Percentiles rank a stretch among this genome's conserved stretches.
These are phyloP conservation scores for Candida frijolesensis DNA, from an alignment of 1,139 yeast genomes.

Conservation along the genomic window DNA sequence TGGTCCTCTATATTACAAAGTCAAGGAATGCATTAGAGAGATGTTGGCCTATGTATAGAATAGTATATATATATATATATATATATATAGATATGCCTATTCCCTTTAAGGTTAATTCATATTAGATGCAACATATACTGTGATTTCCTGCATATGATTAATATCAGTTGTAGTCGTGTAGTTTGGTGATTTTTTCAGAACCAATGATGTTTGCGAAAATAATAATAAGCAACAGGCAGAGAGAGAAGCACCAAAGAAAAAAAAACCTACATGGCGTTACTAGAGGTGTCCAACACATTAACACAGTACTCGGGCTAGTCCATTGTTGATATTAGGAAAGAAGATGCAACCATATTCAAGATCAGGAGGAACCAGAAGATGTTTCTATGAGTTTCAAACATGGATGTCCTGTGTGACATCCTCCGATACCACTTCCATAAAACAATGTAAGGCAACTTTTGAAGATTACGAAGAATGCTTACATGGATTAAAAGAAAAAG, in stretches of 20 bases:
- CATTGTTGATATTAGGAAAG: constrained; percentile 1
- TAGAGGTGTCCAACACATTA: neutral
- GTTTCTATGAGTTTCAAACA: constrained; percentile 52
- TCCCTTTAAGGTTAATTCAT: no score
- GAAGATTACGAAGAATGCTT: constrained; percentile 54
- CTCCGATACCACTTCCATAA: constrained; percentile 45
- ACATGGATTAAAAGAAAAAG: constrained; percentile 52
- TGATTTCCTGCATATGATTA: neutral
- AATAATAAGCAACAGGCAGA: neutral
- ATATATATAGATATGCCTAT: no score
- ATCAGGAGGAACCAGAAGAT: constrained; percentile 53
- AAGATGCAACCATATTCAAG: constrained; percentile 53
- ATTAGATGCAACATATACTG: no score
- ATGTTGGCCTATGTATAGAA: constrained; percentile 73
- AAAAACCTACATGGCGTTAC: neutral
- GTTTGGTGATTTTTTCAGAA: neutral
- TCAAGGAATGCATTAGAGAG: constrained; percentile 72
- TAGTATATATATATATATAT: neutral
- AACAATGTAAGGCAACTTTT: constrained; percentile 47
- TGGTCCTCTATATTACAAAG: constrained; percentile 75
- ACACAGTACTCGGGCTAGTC: neutral
- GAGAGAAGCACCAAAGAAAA: neutral
- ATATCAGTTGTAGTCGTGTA: neutral
- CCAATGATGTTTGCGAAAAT: constrained; percentile 5
- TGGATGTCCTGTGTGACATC: constrained; percentile 50